phyloP scores from a whole-genome alignment of 352 stramenopile species.

The Thraustochytrium sp. region DNA sequence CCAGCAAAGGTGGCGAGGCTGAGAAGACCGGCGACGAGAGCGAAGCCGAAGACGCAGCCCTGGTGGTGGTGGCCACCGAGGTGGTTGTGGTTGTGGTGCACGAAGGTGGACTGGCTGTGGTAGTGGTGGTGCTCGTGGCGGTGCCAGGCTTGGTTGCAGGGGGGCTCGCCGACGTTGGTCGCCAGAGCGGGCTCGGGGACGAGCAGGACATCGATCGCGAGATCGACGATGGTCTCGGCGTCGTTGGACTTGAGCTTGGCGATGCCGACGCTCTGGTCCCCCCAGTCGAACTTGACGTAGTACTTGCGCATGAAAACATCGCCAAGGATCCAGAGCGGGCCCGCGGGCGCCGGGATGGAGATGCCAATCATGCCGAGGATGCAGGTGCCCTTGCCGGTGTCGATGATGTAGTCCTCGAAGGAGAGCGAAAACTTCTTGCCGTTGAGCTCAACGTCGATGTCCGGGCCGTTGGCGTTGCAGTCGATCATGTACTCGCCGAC shows the following conservation, averaged over 20 bases:
- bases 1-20: not conserved
- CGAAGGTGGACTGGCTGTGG: not conserved
- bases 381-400: slow-evolving; percentile 73
- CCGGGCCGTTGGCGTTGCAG: slow-evolving; percentile 72
- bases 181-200: not conserved
- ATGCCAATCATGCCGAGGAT: slow-evolving; percentile 92
- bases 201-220: too few relatives aligned
- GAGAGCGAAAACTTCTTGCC: slow-evolving; percentile 81
- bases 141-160: not conserved
- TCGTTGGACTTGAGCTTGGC: slow-evolving; percentile 48
- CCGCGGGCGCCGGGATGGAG: slow-evolving; percentile 73
- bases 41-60: not conserved
- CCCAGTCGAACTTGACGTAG: slow-evolving; percentile 87
- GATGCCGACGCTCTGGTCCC: slow-evolving; percentile 74
- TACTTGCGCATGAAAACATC: slow-evolving; percentile 92
- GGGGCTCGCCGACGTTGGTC: not conserved
- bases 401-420: slow-evolving; percentile 85
- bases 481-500: slow-evolving; percentile 90
- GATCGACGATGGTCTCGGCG: not conserved
- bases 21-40: not conserved
- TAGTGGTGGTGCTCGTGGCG: not conserved
- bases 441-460: slow-evolving; percentile 85
- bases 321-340: slow-evolving; percentile 89
- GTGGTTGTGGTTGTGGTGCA: not conserved
- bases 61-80: not conserved